Conservation (phyloP, 306 rosid species). For the Lagenaria siceraria region DNA sequence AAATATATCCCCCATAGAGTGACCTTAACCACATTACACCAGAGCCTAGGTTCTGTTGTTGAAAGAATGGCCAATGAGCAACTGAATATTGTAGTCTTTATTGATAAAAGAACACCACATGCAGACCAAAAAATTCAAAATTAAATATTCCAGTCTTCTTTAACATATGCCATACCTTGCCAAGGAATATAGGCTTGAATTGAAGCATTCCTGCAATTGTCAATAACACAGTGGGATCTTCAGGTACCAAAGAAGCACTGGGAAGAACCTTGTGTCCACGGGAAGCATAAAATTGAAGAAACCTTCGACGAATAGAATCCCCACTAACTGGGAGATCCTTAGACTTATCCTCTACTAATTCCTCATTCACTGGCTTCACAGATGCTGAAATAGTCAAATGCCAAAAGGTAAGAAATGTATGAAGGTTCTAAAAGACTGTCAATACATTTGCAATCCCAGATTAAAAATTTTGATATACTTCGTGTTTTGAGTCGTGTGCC, state of each 20-base stretch:
- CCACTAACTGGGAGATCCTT: conserved; percentile 40
- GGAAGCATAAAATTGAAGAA: conserved; percentile 66
- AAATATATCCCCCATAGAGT: neutral
- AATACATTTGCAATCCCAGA: neutral
- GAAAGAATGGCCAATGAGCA: neutral
- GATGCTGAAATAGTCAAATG: conserved; percentile 34
- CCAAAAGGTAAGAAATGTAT: conserved; percentile 7
- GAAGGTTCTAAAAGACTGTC: neutral
- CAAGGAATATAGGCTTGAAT: conserved; percentile 84
- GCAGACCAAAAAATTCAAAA: neutral
- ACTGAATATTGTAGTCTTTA: neutral
- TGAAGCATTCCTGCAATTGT: conserved; percentile 99
- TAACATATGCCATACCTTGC: conserved; percentile 29
- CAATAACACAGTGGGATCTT: conserved; percentile 80
- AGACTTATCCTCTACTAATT: conserved; percentile 19
- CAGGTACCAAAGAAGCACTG: conserved; percentile 84
- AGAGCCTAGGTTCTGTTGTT: neutral
- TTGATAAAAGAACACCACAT: neutral
- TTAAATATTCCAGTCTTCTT: neutral
- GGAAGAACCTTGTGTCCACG: conserved; percentile 81
- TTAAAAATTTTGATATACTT: conserved; percentile 20
- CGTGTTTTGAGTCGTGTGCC: conserved; percentile 17
- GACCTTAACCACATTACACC: neutral
- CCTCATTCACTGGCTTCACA: conserved; percentile 33
- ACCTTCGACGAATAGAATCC: conserved; percentile 56